Evolutionary conservation across 2,329 filamentous ascomycete genomes (phyloP), one percentile per base, ranked within the genome.

Genomic region (Colletotrichum sp.): DNA sequence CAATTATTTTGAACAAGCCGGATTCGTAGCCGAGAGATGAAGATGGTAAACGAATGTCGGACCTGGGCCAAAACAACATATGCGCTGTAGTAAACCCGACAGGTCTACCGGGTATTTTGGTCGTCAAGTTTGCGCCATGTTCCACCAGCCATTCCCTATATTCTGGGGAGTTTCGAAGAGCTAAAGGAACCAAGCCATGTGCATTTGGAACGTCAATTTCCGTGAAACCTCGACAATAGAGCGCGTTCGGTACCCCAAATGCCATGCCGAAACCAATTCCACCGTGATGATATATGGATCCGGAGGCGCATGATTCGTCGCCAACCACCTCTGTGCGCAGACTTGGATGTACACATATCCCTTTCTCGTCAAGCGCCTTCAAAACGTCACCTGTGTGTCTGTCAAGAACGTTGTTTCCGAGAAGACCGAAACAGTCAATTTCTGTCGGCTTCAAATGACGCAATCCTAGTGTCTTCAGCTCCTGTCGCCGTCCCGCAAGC

Each of bases 241-340:
- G 18, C 10, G 24, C 24, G 55, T 28, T 2, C 13, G 21, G 32
- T 18, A 18, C 26, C 16, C 8, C 24, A 24, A 24, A 24, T 24
- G 24, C 24, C 24, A 24, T 34, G 6, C 5, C 6, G 16, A 0
- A 2, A 32, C 0, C 16, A 8, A 21, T 13, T 8, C 36, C 4
- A 13, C 1, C 1, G 6, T 0, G 0, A 10, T 66, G 26, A 52
- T 49, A 52, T 21, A 66, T 6, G 55, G 55, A 10, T 59, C 55
- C 34, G 4, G 26, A 66, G 4, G 34, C 0, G 21, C 1, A 0
- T 52, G 16, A 7, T 4, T n/a, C 5, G 18, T 28, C 8, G n/a
- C 0, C 1, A 18, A 16, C 0, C 7, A 21, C 0, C 32, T 28
- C 32, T 12, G 30, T 39, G 6, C 18, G 15, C 1, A 64, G 60